Percentiles rank a stretch among this genome's conserved stretches.
Evolutionary conservation across 208 protist genomes (phyloP).

Genomic region (Porcisia hertigi): DNA sequence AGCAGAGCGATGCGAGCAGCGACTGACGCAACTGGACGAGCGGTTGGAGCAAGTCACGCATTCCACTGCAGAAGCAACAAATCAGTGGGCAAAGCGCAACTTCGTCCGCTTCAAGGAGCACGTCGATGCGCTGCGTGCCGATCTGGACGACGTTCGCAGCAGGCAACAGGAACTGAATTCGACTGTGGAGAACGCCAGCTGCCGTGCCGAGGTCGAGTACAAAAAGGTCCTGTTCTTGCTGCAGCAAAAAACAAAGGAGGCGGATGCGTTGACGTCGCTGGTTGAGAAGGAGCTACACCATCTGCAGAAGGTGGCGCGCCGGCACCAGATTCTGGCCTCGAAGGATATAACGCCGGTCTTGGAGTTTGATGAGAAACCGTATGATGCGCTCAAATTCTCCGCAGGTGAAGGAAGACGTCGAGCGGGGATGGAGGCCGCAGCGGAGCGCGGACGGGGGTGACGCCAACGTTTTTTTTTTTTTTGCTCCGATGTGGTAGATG

Average conservation of each 20-base stretch:
- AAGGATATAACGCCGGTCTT: constrained; percentile 30
- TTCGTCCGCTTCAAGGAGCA: constrained; percentile 83
- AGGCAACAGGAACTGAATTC: constrained; percentile 37
- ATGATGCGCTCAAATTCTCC: constrained; percentile 27
- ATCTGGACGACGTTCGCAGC: constrained; percentile 38
- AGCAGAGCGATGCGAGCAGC: constrained; percentile 30
- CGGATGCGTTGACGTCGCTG: constrained; percentile 59
- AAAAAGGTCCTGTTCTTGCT: constrained; percentile 63
- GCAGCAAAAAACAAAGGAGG: constrained; percentile 64
- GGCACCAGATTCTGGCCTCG: constrained; percentile 59
- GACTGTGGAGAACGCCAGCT: constrained; percentile 47
- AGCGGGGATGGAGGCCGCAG: not conserved
- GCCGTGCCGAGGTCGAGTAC: constrained; percentile 66
- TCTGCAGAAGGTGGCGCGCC: constrained; percentile 60
- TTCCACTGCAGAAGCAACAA: constrained; percentile 52
- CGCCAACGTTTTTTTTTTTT: not conserved
- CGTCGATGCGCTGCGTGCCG: constrained; percentile 44
- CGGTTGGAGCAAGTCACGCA: constrained; percentile 18
- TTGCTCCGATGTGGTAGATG: not conserved
- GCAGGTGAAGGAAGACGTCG: not conserved
- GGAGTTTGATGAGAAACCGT: constrained; percentile 22
- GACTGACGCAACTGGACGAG: constrained; percentile 25
- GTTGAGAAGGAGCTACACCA: constrained; percentile 77
- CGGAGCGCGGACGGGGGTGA: constrained; percentile 3
- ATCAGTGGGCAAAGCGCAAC: constrained; percentile 75